Conservation (phyloP, 2,329 filamentous ascomycete genomes). For the Periconia sp. region DNA sequence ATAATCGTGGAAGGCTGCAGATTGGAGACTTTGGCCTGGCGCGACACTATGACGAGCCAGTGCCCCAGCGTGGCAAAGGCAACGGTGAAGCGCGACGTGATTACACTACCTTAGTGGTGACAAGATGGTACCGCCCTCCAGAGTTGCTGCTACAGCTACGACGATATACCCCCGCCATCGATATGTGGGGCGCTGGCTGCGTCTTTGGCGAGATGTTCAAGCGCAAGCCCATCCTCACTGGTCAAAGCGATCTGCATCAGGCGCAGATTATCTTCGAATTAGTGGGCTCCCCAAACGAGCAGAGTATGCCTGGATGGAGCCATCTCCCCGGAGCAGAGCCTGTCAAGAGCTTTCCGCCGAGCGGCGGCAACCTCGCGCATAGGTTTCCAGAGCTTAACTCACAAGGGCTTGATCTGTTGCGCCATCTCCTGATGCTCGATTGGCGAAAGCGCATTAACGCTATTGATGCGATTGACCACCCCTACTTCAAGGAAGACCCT, state of each 20-base stretch:
- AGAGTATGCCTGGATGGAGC: slow-evolving; percentile 92
- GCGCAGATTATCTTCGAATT: slow-evolving; percentile 93
- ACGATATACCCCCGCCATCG: slow-evolving; percentile 95
- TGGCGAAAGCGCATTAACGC: slow-evolving; percentile 91
- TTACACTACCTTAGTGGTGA: slow-evolving; percentile 96
- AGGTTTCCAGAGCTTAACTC: slow-evolving; percentile 78
- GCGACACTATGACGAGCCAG: slow-evolving; percentile 85
- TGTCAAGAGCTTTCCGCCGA: slow-evolving; percentile 66
- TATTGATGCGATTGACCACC: slow-evolving; percentile 88
- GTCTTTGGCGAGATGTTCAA: slow-evolving; percentile 98
- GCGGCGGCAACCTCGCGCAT: slow-evolving; percentile 69
- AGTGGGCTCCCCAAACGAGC: slow-evolving; percentile 85
- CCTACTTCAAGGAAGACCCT: slow-evolving; percentile 84
- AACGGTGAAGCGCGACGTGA: slow-evolving; percentile 86
- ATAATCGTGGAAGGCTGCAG: slow-evolving; percentile 89
- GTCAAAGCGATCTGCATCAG: slow-evolving; percentile 87
- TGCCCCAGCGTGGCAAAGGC: slow-evolving; percentile 76
- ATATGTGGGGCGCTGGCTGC: slow-evolving; percentile 99
- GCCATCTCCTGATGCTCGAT: slow-evolving; percentile 84
- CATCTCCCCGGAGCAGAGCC: slow-evolving; percentile 80
- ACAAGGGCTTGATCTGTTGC: slow-evolving; percentile 77
- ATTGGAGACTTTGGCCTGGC: slow-evolving; percentile 98
- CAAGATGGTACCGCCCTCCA: slow-evolving; percentile 94
- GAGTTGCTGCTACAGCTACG: slow-evolving; percentile 88
- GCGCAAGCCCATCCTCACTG: slow-evolving; percentile 88